Base-by-base conservation (phyloP, 495 filamentous ascomycete genomes). In the Daldinia loculata region DNA sequence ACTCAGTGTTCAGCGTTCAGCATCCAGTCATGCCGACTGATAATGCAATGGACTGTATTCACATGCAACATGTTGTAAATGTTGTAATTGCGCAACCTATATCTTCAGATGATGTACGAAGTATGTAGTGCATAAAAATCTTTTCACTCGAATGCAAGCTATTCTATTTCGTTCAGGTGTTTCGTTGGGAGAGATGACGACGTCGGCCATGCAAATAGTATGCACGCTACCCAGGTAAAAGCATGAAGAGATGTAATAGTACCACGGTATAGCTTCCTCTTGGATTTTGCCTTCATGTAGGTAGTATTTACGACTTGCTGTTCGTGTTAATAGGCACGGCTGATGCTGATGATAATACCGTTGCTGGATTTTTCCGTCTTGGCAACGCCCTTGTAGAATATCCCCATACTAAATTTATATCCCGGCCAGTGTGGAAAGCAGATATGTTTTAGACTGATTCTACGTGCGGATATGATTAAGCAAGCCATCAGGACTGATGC, bases 51-150 rank as follows among this genome's bases (percentile, higher is more conserved):
- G 6, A 29, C 27, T 29, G 17, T 22, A 48, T 48, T 48, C 43
- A 48, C 43, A 48, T 48, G 43, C n/a, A 48, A 48, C 19, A 48
- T 2, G 8, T 48, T 14, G 50, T 9, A 53, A 30, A 26, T 53
- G 38, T 26, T 36, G 19, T 55, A 45, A 39, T 51, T 24, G 56
- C 48, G 67, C 29, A 61, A 32, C 61, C 55, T 45, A 55, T 66
- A 59, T 59, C 58, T 67, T 59, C 36, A 41, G 43, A 71, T 67
- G 64, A 59, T 63, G 69, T 67, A 71, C 63, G 64, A 59, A 60
- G 69, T 67, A 63, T 60, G 63, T 38, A 56, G 60, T 67, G 60
- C 63, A 64, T 70, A 56, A 24, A 43, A 63, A 29, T 58, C 43
- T 32, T 34, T 63, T 63, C 43, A 63, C 41, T 58, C 2, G 11